Evolutionary conservation across 2,329 filamentous ascomycete genomes (phyloP).

Genomic region (Verticillium nonalfalfae): DNA sequence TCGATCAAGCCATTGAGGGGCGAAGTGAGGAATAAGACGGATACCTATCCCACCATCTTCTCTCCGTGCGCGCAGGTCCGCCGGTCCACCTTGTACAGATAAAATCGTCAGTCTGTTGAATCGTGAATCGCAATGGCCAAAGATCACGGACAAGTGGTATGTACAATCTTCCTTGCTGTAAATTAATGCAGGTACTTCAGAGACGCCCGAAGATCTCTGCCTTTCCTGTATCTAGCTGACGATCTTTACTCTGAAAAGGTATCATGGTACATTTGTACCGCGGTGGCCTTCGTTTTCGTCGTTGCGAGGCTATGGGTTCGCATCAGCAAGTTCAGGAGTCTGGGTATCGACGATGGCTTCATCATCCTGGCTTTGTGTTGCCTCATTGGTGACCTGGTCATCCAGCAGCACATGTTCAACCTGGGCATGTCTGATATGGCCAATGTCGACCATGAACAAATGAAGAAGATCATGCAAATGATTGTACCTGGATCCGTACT

Average conservation of each 20-base stretch:
- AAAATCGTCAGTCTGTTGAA: background rate
- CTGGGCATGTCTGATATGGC: conserved; percentile 18
- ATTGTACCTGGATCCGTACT: conserved; percentile 21
- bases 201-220: background rate
- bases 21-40: conserved; percentile 5
- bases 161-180: background rate
- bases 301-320: conserved; percentile 19
- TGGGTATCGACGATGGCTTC: conserved; percentile 22
- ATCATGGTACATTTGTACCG: conserved; percentile 14
- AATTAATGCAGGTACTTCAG: background rate
- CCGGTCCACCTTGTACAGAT: background rate
- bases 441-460: conserved; percentile 13
- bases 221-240: background rate
- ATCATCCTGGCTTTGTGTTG: conserved; percentile 20
- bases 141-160: conserved; percentile 7
- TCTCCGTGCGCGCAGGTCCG: conserved; percentile 1
- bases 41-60: conserved; percentile 1
- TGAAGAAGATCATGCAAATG: conserved; percentile 17
- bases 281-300: conserved; percentile 18
- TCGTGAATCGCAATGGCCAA: conserved; percentile 4
- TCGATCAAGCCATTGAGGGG: background rate
- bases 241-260: conserved; percentile 2
- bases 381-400: conserved; percentile 21
- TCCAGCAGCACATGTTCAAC: conserved; percentile 20
- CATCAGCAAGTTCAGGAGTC: conserved; percentile 17